A percentile compares a stretch with the other conserved stretches of the same genome.
These are phyloP conservation scores for Endotrypanum monterogeii DNA, from an alignment of 208 protist species.

Conservation along the genomic window DNA sequence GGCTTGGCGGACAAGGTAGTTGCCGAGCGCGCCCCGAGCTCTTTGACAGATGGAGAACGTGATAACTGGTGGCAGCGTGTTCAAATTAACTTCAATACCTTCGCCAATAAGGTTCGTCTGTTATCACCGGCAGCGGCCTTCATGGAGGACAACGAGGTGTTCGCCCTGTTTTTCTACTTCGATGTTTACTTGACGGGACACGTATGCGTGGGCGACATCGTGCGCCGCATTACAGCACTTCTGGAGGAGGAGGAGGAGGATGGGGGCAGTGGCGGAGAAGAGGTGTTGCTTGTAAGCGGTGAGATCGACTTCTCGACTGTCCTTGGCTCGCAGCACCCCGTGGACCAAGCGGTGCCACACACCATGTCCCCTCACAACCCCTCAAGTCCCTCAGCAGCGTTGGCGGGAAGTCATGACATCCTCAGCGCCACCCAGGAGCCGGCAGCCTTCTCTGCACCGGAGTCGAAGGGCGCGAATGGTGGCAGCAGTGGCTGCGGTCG, in stretches of 20 bases:
- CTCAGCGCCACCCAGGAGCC: no score
- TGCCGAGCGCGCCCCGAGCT: no score
- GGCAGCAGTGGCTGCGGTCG: background rate
- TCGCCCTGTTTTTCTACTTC: conserved; percentile 76
- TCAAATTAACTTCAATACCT: conserved; percentile 64
- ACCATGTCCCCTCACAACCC: no score
- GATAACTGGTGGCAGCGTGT: conserved; percentile 39
- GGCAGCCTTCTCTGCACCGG: background rate
- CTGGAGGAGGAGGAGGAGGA: conserved; percentile 42
- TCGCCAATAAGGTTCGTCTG: conserved; percentile 60
- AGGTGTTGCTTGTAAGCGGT: conserved; percentile 39
- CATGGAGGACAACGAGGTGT: conserved; percentile 76
- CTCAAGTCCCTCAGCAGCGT: background rate
- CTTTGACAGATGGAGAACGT: conserved; percentile 6
- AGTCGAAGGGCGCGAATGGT: background rate
- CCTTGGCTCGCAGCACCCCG: background rate
- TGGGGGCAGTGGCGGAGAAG: conserved; percentile 34
- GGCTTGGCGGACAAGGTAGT: no score
- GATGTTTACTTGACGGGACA: conserved; percentile 60
- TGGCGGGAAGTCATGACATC: background rate
- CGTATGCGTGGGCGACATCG: conserved; percentile 65
- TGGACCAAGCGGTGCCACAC: no score
- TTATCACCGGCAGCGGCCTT: conserved; percentile 56
- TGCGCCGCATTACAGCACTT: conserved; percentile 42
- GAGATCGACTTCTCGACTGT: conserved; percentile 55